Conservation (phyloP, 1,139 yeast species). For the Yamadazyma epiphylla region DNA sequence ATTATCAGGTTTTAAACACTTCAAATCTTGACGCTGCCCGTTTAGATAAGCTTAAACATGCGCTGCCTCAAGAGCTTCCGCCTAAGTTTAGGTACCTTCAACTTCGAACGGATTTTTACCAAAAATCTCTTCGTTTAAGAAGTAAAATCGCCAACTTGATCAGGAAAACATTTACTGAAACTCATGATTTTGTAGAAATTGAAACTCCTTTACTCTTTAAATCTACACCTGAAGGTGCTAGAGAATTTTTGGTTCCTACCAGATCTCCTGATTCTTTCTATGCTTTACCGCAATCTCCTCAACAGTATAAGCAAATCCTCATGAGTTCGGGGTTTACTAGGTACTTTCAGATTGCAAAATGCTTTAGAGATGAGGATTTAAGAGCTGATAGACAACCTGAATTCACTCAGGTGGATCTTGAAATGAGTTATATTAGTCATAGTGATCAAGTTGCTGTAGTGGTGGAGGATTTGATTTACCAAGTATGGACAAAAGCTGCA, state of each 20-base stretch:
- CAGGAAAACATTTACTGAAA: slow-evolving; percentile 43
- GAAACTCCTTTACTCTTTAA: slow-evolving; percentile 93
- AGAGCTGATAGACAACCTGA: slow-evolving; percentile 96
- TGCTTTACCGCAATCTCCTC: slow-evolving; percentile 96
- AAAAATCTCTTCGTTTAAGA: slow-evolving; percentile 55
- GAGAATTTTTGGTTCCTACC: slow-evolving; percentile 93
- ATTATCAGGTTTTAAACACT: slow-evolving; percentile 57
- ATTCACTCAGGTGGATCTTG: slow-evolving; percentile 92
- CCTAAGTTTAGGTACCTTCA: slow-evolving; percentile 80
- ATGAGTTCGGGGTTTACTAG: slow-evolving; percentile 91
- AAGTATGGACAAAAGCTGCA: slow-evolving; percentile 54
- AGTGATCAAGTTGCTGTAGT: slow-evolving; percentile 62
- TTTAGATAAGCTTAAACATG: slow-evolving; percentile 54
- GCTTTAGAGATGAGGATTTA: slow-evolving; percentile 94
- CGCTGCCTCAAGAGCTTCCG: slow-evolving; percentile 56
- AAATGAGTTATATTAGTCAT: slow-evolving; percentile 78
- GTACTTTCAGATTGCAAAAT: slow-evolving; percentile 87
- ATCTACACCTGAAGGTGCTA: slow-evolving; percentile 97
- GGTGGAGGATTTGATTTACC: slow-evolving; percentile 54
- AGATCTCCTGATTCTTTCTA: slow-evolving; percentile 62
- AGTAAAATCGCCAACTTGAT: slow-evolving; percentile 57
- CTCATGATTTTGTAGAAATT: slow-evolving; percentile 65
- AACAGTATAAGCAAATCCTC: slow-evolving; percentile 88
- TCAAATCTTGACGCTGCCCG: slow-evolving; percentile 70
- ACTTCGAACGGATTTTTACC: slow-evolving; percentile 60